Base-by-base conservation (phyloP, 257 asterid species). In the Solanum etuberosum region DNA sequence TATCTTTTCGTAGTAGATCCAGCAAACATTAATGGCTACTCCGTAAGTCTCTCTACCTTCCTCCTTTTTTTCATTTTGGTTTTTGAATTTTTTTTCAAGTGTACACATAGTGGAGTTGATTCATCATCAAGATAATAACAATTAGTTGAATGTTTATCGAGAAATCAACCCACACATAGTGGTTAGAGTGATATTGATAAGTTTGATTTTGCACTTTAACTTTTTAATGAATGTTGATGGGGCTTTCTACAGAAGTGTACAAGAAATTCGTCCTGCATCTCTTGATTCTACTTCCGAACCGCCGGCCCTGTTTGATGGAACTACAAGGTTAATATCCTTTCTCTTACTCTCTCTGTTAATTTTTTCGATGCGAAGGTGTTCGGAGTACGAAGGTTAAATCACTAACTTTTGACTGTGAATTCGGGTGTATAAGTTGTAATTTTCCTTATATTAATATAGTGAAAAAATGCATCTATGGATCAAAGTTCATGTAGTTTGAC, bases 271-370 rank as follows among this genome's bases (percentile, higher is more conserved):
- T 85, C 92, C 92, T 57, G 92, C 93, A 3, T 32, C 35, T 72
- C 85, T 92, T 85, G 90, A 86, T 87, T 88, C 94, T 34, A 87
- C 92, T 81, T 87, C 93, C 46, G 87, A 92, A 43, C 88, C 90
- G 14, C 93, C 93, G 0, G 78, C 90, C 13, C 91, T 92, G 74
- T 90, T 92, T 42, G 93, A 92, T 74, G 94, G 94, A 72, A 92
- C 93, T 88, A 92, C 87, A 74, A 90, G 93, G 93, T 90, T 34
- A 15, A 31, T 70, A 23, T 57, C n/a, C 83, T 87, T 80, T 78
- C n/a, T 76, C 83, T 14, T 16, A 43, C 5, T 42, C 27, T n/a
- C 32, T 32, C 2, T 63, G 25, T n/a, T 16, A 6, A 51, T 16
- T 16, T 43, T 43, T 43, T 13, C 18, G 2, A 43, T 43, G 16